Percentiles rank a stretch among this genome's conserved stretches.
Conservation (phyloP, 352 stramenopile genomes). For the Globisporangium perplexum region DNA sequence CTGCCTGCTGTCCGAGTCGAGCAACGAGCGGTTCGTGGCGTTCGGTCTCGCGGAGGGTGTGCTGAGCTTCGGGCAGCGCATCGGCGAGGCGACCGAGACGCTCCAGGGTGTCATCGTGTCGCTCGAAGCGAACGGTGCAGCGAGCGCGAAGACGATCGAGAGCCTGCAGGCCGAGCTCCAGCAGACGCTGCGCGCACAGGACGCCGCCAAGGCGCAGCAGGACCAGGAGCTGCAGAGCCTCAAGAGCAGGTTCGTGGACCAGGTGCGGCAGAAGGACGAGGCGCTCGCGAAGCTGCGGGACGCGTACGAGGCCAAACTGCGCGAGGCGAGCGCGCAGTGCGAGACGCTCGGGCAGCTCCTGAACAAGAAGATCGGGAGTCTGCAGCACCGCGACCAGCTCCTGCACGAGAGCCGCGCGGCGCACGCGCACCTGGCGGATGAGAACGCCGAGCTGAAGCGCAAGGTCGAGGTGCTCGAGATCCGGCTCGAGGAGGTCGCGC, state of each 20-base stretch:
- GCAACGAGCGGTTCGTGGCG: slow-evolving; percentile 57
- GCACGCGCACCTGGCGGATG: slow-evolving; percentile 52
- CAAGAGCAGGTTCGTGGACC: slow-evolving; percentile 48
- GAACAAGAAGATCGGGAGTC: slow-evolving; percentile 62
- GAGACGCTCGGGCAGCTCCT: slow-evolving; percentile 67
- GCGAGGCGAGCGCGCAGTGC: slow-evolving; percentile 54
- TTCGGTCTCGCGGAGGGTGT: slow-evolving; percentile 61
- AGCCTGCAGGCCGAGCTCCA: slow-evolving; percentile 56
- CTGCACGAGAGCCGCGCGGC: slow-evolving; percentile 60
- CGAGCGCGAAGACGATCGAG: slow-evolving; percentile 40
- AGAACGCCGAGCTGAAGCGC: slow-evolving; percentile 69
- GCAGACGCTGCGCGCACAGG: slow-evolving; percentile 45
- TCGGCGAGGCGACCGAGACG: slow-evolving; percentile 44
- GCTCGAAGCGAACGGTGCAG: slow-evolving; percentile 39
- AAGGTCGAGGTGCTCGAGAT: slow-evolving; percentile 78
- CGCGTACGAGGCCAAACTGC: slow-evolving; percentile 59
- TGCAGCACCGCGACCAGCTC: slow-evolving; percentile 67
- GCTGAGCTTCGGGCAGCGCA: slow-evolving; percentile 40
- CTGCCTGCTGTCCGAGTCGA: slow-evolving; percentile 37
- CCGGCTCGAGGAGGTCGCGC: slow-evolving; percentile 65
- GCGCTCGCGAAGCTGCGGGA: slow-evolving; percentile 43
- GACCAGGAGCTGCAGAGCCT: slow-evolving; percentile 63
- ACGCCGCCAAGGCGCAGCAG: slow-evolving; percentile 49
- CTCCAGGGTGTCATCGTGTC: slow-evolving; percentile 49
- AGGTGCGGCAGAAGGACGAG: slow-evolving; percentile 70